These are phyloP conservation scores for Rubia tinctorum DNA, from an alignment of 305 asterid genomes.

Conservation along the genomic window DNA sequence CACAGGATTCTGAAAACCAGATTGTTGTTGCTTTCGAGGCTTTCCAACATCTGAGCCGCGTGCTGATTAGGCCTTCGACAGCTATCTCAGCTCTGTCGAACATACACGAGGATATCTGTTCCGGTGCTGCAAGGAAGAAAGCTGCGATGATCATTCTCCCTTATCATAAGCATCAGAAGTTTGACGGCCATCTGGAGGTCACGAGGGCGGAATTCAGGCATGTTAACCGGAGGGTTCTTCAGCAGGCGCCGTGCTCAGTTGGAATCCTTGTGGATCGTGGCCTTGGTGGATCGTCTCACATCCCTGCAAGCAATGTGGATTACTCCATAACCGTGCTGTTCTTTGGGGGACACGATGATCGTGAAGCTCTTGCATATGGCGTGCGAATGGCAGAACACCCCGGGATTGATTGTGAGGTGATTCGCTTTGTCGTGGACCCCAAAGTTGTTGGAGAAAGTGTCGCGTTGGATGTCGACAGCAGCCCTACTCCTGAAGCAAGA, in stretches of 20 bases:
- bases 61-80: constrained; percentile 34
- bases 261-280: constrained; percentile 39
- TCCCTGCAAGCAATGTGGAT: constrained; percentile 30
- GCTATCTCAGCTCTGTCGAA: constrained; percentile 31
- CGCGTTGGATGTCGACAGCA: constrained; percentile 27
- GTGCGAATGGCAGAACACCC: constrained; percentile 42
- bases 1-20: constrained; percentile 21
- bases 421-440: constrained; percentile 46
- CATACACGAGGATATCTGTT: constrained; percentile 35
- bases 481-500: constrained; percentile 24
- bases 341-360: constrained; percentile 38
- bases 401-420: constrained; percentile 36
- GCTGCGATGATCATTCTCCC: constrained; percentile 37
- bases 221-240: constrained; percentile 29
- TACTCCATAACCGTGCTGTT: constrained; percentile 23
- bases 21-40: constrained; percentile 42
- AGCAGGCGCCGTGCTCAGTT: constrained; percentile 30
- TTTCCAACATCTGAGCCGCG: constrained; percentile 34
- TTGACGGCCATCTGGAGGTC: constrained; percentile 38
- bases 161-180: constrained; percentile 36
- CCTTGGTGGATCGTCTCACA: constrained; percentile 31
- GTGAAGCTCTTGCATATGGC: constrained; percentile 41
- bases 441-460: constrained; percentile 33
- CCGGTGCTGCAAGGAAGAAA: constrained; percentile 30
- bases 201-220: constrained; percentile 27